These are phyloP conservation scores for Marsdenia floribunda DNA, from an alignment of 257 asterid genomes.

Conservation along the genomic window DNA sequence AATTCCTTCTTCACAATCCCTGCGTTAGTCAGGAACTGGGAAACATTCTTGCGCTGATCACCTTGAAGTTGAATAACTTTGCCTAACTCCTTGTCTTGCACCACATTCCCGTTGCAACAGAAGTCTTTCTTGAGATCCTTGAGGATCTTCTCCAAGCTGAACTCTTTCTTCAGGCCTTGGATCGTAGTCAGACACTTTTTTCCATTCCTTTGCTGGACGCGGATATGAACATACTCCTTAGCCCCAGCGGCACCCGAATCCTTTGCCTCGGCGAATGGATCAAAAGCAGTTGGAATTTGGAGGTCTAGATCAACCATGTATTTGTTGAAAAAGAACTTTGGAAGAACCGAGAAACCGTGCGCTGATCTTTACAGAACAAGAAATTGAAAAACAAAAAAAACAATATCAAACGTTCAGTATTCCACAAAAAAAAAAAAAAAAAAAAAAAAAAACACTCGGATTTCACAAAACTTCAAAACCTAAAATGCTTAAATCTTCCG, in stretches of 20 bases:
- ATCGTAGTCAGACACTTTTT: constrained; percentile 72
- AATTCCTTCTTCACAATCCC: constrained; percentile 67
- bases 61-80: constrained; percentile 86
- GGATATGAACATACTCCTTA: constrained; percentile 78
- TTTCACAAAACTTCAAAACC: neutral
- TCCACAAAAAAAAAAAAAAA: too few species aligned
- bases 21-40: constrained; percentile 47
- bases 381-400: constrained; percentile 3
- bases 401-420: neutral
- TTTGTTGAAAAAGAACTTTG: constrained; percentile 19
- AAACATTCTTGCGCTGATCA: constrained; percentile 80
- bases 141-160: constrained; percentile 74
- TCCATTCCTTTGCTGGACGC: constrained; percentile 88
- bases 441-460: neutral
- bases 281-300: constrained; percentile 57
- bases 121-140: constrained; percentile 71
- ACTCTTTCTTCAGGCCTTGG: constrained; percentile 63
- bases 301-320: constrained; percentile 71
- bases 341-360: neutral
- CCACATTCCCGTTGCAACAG: constrained; percentile 88
- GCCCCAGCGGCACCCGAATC: constrained; percentile 52
- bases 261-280: constrained; percentile 79
- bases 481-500: too few species aligned
- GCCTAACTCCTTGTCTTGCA: constrained; percentile 71
- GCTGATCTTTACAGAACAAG: neutral